Evolutionary conservation across 2,329 filamentous ascomycete genomes (phyloP), one percentile per base, ranked within the genome.

Genomic region (Alternaria alternata): DNA sequence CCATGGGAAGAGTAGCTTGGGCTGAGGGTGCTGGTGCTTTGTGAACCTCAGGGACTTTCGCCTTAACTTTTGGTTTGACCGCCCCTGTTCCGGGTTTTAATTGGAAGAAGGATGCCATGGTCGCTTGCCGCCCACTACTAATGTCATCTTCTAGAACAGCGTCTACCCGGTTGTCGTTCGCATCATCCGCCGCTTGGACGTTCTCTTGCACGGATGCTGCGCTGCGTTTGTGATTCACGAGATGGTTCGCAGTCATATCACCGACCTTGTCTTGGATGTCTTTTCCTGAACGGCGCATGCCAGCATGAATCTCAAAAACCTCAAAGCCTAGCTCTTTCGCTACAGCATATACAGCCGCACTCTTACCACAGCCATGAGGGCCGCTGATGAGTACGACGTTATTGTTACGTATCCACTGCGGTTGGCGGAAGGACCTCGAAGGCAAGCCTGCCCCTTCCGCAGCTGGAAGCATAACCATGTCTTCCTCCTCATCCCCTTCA

Each of bases 231-330:
- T 75, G 84, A 65, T 89, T 88, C 20, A 99, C 94, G 2, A 97
- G 85, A 78, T 99, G 95, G 70, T 99, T 98, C 62, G 90, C 89
- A 4, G 93, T 95, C 94, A 99, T 98, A 78, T 99, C 93, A 41
- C 95, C 96, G 44, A 99, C 92, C 68, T 87, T 92, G 71, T 99
- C 95, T 34, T 96, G 77, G 48, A 99, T 89, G 71, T 99, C 95
- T 75, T 90, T 95, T 32, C 94, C 94, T 72, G 88, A 96, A 63
- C 95, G 86, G 51, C 94, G 88, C 67, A 88, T 92, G 61, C 92
- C 88, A 0, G 94, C 82, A 71, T 96, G 96, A 74, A 99, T 93
- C 78, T 99, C 95, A 67, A 99, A 99, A 1, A 99, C 87, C 71
- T 97, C 94, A 72, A 96, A 98, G 1, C 87, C 93, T 16, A 98